Base-by-base conservation (phyloP, 2,329 filamentous ascomycete species). In the Neonectria faginata region DNA sequence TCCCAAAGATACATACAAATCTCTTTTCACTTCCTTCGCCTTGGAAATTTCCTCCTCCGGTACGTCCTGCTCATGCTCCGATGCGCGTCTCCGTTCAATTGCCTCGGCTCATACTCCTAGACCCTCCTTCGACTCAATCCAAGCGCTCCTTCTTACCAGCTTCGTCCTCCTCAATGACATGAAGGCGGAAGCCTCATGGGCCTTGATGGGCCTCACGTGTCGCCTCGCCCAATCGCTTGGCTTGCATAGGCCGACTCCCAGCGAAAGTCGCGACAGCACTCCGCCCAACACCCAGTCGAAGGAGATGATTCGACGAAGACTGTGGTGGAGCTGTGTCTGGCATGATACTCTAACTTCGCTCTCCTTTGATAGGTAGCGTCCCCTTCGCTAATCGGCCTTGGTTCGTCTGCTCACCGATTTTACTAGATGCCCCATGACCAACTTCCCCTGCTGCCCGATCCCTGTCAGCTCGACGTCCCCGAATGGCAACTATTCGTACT, bases 121-220 rank as follows among this genome's bases (percentile, higher is more conserved):
- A 33, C 88, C 88, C 2, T 90, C 89, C 0, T 83, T 90, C 42
- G 88, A 91, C 73, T 89, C 88, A 5, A 88, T 91, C 27, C 88
- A 91, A 73, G 88, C 88, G 1, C 78, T 91, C 44, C 79, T 91
- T 1, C 82, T 91, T 47, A 87, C 87, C 4, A 85, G 87, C 31
- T 90, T 90, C 66, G 88, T 89, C 2, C 79, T 91, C 2, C 79
- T 90, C 27, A 91, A 91, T 68, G 88, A 91, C 64, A 91, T 91
- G 88, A 90, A 90, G 72, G 88, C 88, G 1, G 88, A 91, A 71
- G 88, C 87, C 0, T 90, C 88, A 0, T 91, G 88, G 88, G 88
- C 88, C 0, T 75, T 91, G 57, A 83, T 89, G 55, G 88, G 88
- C 0, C 82, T 90, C 48, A 89, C 88, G 0, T 89, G 88, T 65